Percentiles rank a stretch among this genome's conserved stretches.
Evolutionary conservation across 1,284 basidiomycete genomes (phyloP).

Genomic region (Ceratobasidium sp.): DNA sequence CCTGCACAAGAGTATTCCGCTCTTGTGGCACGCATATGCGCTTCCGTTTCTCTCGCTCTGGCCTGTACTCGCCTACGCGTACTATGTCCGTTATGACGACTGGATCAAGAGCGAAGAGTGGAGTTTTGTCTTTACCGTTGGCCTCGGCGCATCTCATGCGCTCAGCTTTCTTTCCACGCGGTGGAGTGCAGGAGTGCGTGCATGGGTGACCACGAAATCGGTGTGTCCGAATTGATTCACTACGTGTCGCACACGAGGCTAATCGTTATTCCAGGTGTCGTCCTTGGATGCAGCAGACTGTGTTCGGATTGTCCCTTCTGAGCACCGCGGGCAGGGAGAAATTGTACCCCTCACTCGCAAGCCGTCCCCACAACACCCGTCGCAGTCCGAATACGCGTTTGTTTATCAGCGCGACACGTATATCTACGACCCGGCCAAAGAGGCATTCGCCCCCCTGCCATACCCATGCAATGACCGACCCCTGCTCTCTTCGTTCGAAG

Average conservation of each 20-base stretch:
- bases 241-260: constrained; percentile 33
- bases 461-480: constrained; percentile 89
- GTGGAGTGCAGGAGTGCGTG: constrained; percentile 87
- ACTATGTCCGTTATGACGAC: constrained; percentile 90
- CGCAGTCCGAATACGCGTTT: constrained; percentile 79
- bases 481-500: constrained; percentile 75
- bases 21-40: constrained; percentile 84
- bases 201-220: constrained; percentile 80
- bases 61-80: constrained; percentile 91
- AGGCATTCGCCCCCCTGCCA: constrained; percentile 84
- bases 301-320: constrained; percentile 86
- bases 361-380: constrained; percentile 48
- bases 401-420: constrained; percentile 98
- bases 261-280: constrained; percentile 63
- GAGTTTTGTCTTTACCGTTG: constrained; percentile 93
- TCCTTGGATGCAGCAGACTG: constrained; percentile 81
- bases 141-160: constrained; percentile 88
- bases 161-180: constrained; percentile 92
- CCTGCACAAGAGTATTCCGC: constrained; percentile 83
- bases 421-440: constrained; percentile 71
- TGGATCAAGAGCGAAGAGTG: constrained; percentile 94
- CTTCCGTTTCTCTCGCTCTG: constrained; percentile 89
- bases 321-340: constrained; percentile 91
- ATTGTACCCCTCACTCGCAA: constrained; percentile 85
- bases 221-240: constrained; percentile 57